Percentiles rank a stretch among this genome's conserved stretches.
Conservation (phyloP, 2,329 filamentous ascomycete genomes). For the Fusarium abutilonis region DNA sequence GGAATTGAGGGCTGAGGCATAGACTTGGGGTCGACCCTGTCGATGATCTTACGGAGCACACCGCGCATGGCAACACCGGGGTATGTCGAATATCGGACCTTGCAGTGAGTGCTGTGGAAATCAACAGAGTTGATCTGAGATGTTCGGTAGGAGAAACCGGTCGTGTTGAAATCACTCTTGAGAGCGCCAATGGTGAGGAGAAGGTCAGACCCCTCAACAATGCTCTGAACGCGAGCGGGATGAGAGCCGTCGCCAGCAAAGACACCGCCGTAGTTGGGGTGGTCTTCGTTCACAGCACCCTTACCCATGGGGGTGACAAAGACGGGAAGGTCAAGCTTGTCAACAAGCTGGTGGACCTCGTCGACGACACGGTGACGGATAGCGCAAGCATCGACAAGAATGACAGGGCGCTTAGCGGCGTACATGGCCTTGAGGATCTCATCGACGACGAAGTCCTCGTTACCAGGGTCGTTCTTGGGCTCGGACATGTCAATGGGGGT, state of each 20-base stretch:
- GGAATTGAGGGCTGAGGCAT: slow-evolving; percentile 66
- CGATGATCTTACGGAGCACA: slow-evolving; percentile 76
- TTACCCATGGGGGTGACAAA: slow-evolving; percentile 95
- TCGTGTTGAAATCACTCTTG: slow-evolving; percentile 82
- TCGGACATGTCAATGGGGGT: slow-evolving; percentile 74
- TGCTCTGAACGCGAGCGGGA: slow-evolving; percentile 67
- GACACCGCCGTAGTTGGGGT: slow-evolving; percentile 81
- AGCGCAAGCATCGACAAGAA: slow-evolving; percentile 85
- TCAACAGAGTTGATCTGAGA: slow-evolving; percentile 82
- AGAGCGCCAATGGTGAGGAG: slow-evolving; percentile 75
- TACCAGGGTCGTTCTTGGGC: slow-evolving; percentile 72
- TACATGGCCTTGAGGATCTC: slow-evolving; percentile 79
- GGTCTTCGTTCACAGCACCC: slow-evolving; percentile 79
- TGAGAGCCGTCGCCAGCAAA: slow-evolving; percentile 83
- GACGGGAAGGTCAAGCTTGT: slow-evolving; percentile 78
- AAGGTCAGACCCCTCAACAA: slow-evolving; percentile 75
- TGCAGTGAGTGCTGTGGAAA: slow-evolving; percentile 78
- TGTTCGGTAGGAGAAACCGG: slow-evolving; percentile 83
- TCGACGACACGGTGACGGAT: slow-evolving; percentile 77
- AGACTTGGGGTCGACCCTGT: slow-evolving; percentile 65
- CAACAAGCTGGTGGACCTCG: slow-evolving; percentile 77
- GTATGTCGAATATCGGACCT: slow-evolving; percentile 81
- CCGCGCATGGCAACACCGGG: slow-evolving; percentile 80
- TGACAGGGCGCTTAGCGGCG: slow-evolving; percentile 76
- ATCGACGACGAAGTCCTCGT: slow-evolving; percentile 84